These are phyloP conservation scores for Candida lessepsii DNA, from an alignment of 805 yeast species.

Conservation along the genomic window DNA sequence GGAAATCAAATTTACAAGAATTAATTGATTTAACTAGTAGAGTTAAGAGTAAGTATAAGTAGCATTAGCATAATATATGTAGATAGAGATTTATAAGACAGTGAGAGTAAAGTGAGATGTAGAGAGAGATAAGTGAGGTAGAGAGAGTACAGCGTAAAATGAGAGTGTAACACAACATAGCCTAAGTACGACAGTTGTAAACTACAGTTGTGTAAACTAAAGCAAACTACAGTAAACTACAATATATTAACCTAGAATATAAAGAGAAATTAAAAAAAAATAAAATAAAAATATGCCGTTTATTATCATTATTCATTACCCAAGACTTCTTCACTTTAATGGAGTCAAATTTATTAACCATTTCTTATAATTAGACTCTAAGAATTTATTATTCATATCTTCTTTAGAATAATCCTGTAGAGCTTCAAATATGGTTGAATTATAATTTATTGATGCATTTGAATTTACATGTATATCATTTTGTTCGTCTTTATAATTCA, in stretches of 20 bases:
- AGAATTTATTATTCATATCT: conserved; percentile 16
- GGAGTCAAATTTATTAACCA: conserved; percentile 24
- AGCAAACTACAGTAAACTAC: no score
- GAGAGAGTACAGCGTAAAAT: neutral
- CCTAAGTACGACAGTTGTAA: no score
- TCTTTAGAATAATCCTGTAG: conserved; percentile 12
- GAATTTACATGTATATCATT: neutral
- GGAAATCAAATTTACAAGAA: conserved; percentile 14
- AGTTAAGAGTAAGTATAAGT: conserved; percentile 14
- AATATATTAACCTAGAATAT: no score
- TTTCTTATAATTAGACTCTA: conserved; percentile 24
- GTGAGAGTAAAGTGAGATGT: no score
- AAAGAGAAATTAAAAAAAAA: no score
- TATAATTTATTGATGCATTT: neutral
- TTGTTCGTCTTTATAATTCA: neutral
- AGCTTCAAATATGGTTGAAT: conserved; percentile 5
- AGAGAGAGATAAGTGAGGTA: no score
- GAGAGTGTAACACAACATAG: no score
- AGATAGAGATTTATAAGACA: neutral
- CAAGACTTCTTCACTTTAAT: conserved; percentile 5
- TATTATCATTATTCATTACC: neutral
- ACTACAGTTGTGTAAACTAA: no score
- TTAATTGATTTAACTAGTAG: conserved; percentile 14
- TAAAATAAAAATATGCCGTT: no score
- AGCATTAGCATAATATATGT: conserved; percentile 5